Evolutionary conservation across 345 rosid species (phyloP).

Genomic region (Bruguiera parviflora): DNA sequence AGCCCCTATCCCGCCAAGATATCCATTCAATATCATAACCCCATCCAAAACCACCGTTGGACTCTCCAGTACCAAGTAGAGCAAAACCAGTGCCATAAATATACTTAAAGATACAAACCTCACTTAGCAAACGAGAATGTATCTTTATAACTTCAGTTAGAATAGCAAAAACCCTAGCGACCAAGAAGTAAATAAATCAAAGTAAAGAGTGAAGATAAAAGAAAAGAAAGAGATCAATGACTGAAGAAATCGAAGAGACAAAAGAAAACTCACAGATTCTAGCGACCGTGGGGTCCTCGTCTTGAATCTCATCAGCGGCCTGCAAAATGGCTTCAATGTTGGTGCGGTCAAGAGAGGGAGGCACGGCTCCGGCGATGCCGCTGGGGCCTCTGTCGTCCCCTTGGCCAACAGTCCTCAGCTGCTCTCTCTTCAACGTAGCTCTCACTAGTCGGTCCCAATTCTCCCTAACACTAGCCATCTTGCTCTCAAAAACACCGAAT

Average conservation of each 20-base stretch:
- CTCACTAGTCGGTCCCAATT: conserved; percentile 91
- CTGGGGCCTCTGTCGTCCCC: conserved; percentile 53
- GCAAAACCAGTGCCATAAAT: no score
- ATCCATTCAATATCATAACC: no score
- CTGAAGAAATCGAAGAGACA: not conserved
- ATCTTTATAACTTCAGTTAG: no score
- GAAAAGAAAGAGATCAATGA: not conserved
- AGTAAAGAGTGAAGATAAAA: not conserved
- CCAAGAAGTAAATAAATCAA: not conserved
- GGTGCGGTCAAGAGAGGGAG: conserved; percentile 82
- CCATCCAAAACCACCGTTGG: no score
- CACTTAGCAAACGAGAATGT: no score
- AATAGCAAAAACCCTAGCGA: no score
- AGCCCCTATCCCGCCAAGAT: no score
- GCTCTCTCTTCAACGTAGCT: conserved; percentile 80
- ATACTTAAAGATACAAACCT: no score
- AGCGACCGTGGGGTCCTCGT: conserved; percentile 71
- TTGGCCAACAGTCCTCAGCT: conserved; percentile 56
- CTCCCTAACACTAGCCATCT: conserved; percentile 61
- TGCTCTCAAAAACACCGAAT: conserved; percentile 14
- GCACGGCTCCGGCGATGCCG: conserved; percentile 84
- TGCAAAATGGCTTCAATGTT: conserved; percentile 86
- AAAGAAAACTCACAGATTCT: conserved; percentile 57
- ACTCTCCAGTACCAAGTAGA: no score
- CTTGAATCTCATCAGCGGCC: conserved; percentile 94